Conservation (phyloP, 225 moss, liverwort and hornwort genomes). For the Pseudisothecium myosuroides region DNA sequence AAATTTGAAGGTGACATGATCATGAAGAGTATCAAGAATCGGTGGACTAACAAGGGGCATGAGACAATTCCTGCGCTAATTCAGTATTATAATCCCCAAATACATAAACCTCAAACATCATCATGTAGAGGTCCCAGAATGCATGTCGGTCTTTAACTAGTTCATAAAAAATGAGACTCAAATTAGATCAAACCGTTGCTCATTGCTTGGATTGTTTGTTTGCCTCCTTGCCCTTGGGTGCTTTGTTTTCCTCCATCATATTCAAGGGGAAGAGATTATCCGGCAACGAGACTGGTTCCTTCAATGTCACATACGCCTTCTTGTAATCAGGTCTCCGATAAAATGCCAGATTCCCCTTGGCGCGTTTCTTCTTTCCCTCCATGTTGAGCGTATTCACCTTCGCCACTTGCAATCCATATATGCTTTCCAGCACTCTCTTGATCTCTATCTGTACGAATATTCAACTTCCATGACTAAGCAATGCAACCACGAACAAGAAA, state of each 20-base stretch:
- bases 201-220: not conserved
- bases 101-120: not conserved
- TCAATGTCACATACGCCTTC: slow-evolving; percentile 92
- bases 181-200: not conserved
- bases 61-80: not conserved
- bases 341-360: slow-evolving; percentile 37
- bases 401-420: slow-evolving; percentile 92
- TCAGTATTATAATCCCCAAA: not conserved
- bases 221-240: not conserved
- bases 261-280: slow-evolving; percentile 73
- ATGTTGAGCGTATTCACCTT: slow-evolving; percentile 98
- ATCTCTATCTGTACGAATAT: slow-evolving; percentile 73
- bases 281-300: slow-evolving; percentile 76
- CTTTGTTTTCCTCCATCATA: slow-evolving; percentile 42
- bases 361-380: slow-evolving; percentile 99
- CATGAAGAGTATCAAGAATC: not conserved
- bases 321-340: slow-evolving; percentile 96
- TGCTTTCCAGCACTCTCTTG: slow-evolving; percentile 71
- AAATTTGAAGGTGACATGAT: not conserved
- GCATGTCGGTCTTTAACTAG: not conserved
- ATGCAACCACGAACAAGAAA: not conserved
- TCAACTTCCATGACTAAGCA: not conserved
- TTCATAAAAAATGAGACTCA: not conserved
- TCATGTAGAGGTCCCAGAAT: not conserved
- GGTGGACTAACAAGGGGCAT: not conserved